These are phyloP conservation scores for Conticribra guillardii DNA, from an alignment of 108 stramenopile species.

Conservation along the genomic window DNA sequence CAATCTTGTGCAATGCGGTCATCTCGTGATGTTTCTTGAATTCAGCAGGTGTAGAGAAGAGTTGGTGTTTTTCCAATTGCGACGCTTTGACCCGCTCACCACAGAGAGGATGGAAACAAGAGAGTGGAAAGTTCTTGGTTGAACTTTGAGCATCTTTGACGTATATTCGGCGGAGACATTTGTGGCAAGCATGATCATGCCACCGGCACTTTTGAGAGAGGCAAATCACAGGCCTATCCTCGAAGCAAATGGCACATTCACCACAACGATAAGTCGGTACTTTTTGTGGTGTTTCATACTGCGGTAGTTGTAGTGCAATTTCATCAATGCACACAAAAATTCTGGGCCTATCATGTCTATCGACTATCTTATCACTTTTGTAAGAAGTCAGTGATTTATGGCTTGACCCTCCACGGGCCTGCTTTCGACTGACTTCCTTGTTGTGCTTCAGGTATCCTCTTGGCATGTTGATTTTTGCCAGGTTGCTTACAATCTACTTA, in stretches of 20 bases:
- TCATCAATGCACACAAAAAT: neutral
- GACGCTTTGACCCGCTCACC: neutral
- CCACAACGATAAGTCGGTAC: neutral
- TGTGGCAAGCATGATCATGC: slow-evolving; percentile 11
- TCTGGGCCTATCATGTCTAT: neutral
- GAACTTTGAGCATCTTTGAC: slow-evolving; percentile 13
- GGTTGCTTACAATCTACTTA: no score
- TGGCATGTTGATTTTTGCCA: no score
- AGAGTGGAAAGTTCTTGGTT: slow-evolving; percentile 14
- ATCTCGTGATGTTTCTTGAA: slow-evolving; percentile 18
- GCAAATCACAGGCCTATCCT: neutral
- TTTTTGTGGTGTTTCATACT: neutral
- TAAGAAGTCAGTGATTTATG: neutral
- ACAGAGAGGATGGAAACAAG: slow-evolving; percentile 18
- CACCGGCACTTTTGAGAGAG: slow-evolving; percentile 5
- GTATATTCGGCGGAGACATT: slow-evolving; percentile 15
- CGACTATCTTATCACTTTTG: neutral
- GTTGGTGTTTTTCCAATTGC: slow-evolving; percentile 3
- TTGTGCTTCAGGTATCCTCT: slow-evolving; percentile 22
- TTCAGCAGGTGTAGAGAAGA: slow-evolving; percentile 3
- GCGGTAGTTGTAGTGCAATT: neutral
- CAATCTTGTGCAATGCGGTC: neutral
- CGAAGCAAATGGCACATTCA: slow-evolving; percentile 20
- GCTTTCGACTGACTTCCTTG: slow-evolving; percentile 9
- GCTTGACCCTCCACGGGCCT: slow-evolving; percentile 13